Base-by-base conservation (phyloP, 2,329 filamentous ascomycete genomes). In the Diaporthe amygdali region DNA sequence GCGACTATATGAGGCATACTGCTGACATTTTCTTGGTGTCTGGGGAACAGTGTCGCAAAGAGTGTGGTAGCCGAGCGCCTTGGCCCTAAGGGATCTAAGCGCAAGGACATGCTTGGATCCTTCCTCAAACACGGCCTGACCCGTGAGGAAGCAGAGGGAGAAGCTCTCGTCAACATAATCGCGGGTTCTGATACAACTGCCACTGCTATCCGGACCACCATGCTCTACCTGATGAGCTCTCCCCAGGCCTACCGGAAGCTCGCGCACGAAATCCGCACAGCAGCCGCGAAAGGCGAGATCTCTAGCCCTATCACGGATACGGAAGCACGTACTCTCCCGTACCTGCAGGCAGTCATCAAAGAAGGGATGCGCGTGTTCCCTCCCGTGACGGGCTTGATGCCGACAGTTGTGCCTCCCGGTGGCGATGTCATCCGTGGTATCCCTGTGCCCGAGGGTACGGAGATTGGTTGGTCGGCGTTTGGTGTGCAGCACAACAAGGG, bases 101-200 rank as follows among this genome's bases (percentile, higher is more conserved):
- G 72, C 54, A 75, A 75, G 12, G 81, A 82, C 49, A 83, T 83
- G 80, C 76, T 82, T n/a, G 82, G 82, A 5, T 83, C 82, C 0
- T 84, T 84, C 68, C 76, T 84, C 10, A 76, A 78, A 1, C 80
- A 83, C 44, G 83, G 83, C 2, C 74, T 85, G 22, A 80, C 75
- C 10, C 80, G 80, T 61, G 72, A 77, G 22, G 80, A 84, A 46
- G 79, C 80, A 59, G 81, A 86, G 59, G 86, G 88, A 55, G 84
- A 85, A 74, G 78, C 82, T 1, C 76, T 84, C 2, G 76, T 82
- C 71, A 80, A 84, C 67, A 80, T 83, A 75, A 81, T 86, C 3
- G 86, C 86, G 4, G 87, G 87, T 6, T 85, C 85, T 5, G 87
- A 89, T 72, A 87, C 85, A n/a, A 86, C 86, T 0, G 84, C 86